These are phyloP conservation scores for Apiospora aurea DNA, from an alignment of 2,329 filamentous ascomycete species.

Conservation along the genomic window DNA sequence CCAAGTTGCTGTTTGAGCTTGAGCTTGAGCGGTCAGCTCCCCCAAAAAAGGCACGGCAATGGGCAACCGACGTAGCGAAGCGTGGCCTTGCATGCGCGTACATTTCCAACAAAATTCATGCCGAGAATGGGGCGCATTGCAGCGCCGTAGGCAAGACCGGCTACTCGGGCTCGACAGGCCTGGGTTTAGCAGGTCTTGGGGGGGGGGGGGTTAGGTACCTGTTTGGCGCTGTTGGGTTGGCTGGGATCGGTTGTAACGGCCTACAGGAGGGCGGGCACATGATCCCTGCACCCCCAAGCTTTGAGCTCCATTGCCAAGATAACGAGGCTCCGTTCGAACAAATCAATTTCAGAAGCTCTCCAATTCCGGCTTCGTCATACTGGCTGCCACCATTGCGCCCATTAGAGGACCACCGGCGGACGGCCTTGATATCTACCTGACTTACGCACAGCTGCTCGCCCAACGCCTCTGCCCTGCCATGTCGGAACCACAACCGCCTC, in stretches of 20 bases:
- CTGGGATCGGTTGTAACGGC: background rate
- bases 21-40: background rate
- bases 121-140: constrained; percentile 18
- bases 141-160: constrained; percentile 1
- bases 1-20: too few relatives aligned
- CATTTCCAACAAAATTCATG: constrained; percentile 10
- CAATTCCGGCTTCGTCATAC: constrained; percentile 17
- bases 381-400: background rate
- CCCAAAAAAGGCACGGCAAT: background rate
- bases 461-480: constrained; percentile 28
- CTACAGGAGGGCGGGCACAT: fast-evolving
- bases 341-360: constrained; percentile 18
- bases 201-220: background rate
- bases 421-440: background rate
- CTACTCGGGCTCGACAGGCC: constrained; percentile 2
- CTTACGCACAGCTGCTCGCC: background rate
- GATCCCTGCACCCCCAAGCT: background rate
- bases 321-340: background rate
- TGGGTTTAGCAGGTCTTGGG: background rate
- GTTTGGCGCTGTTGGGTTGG: constrained; percentile 1
- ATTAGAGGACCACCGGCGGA: background rate
- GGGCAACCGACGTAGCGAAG: background rate
- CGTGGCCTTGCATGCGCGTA: background rate
- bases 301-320: constrained; percentile 10
- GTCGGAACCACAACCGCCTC: constrained; percentile 39